A percentile compares a stretch with the other conserved stretches of the same genome.
Conservation (phyloP, 1,139 yeast genomes). For the Hansenula sp. region DNA sequence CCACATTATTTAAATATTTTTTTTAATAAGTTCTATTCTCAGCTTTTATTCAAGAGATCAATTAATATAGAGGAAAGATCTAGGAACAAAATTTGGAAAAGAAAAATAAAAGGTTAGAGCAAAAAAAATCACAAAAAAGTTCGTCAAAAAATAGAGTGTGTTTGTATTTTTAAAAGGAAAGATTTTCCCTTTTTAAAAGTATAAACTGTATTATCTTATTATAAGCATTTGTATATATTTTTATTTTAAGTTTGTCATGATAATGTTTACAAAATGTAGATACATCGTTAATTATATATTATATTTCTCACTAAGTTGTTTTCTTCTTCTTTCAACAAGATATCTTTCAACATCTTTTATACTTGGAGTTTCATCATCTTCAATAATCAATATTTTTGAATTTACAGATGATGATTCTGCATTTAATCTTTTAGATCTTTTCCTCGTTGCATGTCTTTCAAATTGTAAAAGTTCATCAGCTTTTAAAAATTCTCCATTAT, state of each 20-base stretch:
- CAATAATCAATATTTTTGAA: not conserved
- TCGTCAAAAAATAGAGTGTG: not conserved
- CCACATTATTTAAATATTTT: not conserved
- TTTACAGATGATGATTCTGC: not conserved
- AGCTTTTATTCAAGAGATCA: no score
- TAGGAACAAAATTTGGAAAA: no score
- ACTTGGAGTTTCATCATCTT: conserved; percentile 5
- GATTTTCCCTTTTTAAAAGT: not conserved
- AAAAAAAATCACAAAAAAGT: no score
- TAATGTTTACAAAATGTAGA: not conserved
- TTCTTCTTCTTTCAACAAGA: conserved; percentile 42
- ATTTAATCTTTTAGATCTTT: not conserved
- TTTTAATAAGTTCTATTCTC: not conserved
- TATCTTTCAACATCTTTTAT: conserved; percentile 37
- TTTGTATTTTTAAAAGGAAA: not conserved
- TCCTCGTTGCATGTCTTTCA: conserved; percentile 18
- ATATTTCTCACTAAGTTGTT: conserved; percentile 36
- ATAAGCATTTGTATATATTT: conserved; percentile 3
- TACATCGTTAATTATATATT: conserved; percentile 7
- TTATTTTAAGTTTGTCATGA: conserved; percentile 1
- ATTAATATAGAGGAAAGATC: no score
- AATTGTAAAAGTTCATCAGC: conserved; percentile 14
- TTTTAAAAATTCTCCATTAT: conserved; percentile 1
- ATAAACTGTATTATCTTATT: not conserved
- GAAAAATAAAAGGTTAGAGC: no score